phyloP scores from a whole-genome alignment of 2,329 filamentous ascomycete species.

The Fusarium solani-melongenae region DNA sequence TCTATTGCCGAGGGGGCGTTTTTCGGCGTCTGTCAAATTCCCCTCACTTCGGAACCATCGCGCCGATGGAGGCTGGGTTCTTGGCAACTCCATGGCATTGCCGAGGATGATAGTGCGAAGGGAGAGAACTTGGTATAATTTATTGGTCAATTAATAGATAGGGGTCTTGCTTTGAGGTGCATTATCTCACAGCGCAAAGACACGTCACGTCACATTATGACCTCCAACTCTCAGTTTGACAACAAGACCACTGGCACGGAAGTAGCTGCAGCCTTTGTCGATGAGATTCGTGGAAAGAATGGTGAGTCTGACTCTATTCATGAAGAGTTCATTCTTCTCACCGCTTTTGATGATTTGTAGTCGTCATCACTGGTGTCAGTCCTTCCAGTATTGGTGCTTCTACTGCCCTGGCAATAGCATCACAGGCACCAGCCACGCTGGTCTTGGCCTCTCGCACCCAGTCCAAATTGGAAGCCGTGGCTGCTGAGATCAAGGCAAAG shows the following conservation, averaged over 20 bases:
- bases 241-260: slow-evolving; percentile 10
- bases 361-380: slow-evolving; percentile 19
- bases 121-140: neutral
- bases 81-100: neutral
- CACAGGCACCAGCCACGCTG: slow-evolving; percentile 2
- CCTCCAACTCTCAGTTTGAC: slow-evolving; percentile 14
- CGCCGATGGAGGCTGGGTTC: neutral
- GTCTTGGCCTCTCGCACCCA: slow-evolving; percentile 16
- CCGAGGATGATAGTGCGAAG: neutral
- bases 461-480: neutral
- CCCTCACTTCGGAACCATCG: slow-evolving; percentile 1
- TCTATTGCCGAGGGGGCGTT: neutral
- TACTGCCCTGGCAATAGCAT: slow-evolving; percentile 12
- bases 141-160: neutral
- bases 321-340: neutral
- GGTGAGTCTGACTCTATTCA: neutral
- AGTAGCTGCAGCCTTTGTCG: neutral
- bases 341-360: neutral
- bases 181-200: neutral
- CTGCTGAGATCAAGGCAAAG: neutral
- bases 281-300: slow-evolving; percentile 8
- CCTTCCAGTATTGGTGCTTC: slow-evolving; percentile 12
- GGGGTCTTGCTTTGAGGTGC: neutral
- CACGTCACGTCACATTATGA: slow-evolving; percentile 10
- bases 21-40: neutral